phyloP scores from a whole-genome alignment of 768 basidiomycete species.

The Hygrophoropsis aurantiaca region DNA sequence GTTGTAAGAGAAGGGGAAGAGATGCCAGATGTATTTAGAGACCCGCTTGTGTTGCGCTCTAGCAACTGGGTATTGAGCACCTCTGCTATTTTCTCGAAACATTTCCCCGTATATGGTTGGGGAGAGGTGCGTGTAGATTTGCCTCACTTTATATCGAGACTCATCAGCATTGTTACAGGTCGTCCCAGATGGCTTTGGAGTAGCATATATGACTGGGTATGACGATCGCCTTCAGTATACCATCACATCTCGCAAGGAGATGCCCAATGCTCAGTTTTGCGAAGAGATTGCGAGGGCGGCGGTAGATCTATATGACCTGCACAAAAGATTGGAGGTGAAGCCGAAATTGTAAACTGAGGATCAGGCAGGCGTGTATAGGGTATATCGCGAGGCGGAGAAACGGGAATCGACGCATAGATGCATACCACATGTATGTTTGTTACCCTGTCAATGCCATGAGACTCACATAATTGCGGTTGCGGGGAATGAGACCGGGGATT shows the following conservation, averaged over 20 bases:
- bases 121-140: conserved; percentile 58
- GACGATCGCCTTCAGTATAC: conserved; percentile 84
- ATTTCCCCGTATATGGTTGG: conserved; percentile 89
- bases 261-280: conserved; percentile 75
- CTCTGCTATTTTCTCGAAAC: conserved; percentile 83
- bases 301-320: conserved; percentile 70
- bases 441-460: too few relatives aligned
- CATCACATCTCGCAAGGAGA: conserved; percentile 81
- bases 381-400: too few relatives aligned
- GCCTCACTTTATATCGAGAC: neutral
- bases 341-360: conserved; percentile 31
- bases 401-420: too few relatives aligned
- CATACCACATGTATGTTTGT: too few relatives aligned
- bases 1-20: conserved; percentile 59
- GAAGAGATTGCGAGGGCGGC: conserved; percentile 64
- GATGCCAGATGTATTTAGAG: conserved; percentile 69
- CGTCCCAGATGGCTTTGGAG: conserved; percentile 91
- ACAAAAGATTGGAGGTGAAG: conserved; percentile 31
- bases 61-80: conserved; percentile 90
- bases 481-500: too few relatives aligned
- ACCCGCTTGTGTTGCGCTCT: conserved; percentile 70
- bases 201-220: conserved; percentile 92
- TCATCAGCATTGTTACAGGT: conserved; percentile 41
- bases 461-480: too few relatives aligned
- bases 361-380: too few relatives aligned